Conservation (phyloP, 768 basidiomycete genomes). For the Scleroderma citrinum region DNA sequence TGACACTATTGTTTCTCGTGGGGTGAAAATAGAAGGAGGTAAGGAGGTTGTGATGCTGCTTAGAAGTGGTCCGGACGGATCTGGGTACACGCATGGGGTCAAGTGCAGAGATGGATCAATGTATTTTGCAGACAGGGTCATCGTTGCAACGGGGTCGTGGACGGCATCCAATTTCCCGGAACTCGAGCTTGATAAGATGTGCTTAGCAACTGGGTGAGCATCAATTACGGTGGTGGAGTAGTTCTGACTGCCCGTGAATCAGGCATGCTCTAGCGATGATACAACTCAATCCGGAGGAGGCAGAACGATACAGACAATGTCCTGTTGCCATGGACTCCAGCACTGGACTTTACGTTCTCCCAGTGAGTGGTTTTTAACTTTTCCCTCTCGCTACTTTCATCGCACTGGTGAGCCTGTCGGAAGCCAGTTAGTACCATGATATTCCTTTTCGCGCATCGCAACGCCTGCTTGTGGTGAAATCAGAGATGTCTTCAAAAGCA, state of each 20-base stretch:
- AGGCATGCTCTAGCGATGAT: slow-evolving; percentile 80
- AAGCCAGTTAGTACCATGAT: too few relatives aligned
- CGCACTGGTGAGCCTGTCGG: not conserved
- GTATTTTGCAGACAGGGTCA: slow-evolving; percentile 52
- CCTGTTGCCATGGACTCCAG: slow-evolving; percentile 72
- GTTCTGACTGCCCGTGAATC: not conserved
- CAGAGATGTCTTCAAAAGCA: not conserved
- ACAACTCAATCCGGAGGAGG: slow-evolving; percentile 69
- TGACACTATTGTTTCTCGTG: slow-evolving; percentile 47
- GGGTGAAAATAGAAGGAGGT: slow-evolving; percentile 54
- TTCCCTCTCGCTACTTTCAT: not conserved
- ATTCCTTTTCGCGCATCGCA: too few relatives aligned
- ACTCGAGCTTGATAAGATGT: slow-evolving; percentile 41
- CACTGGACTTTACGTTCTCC: slow-evolving; percentile 79
- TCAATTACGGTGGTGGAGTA: too few relatives aligned
- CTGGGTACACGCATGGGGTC: slow-evolving; percentile 51
- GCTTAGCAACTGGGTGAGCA: slow-evolving; percentile 76
- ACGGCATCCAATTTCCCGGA: slow-evolving; percentile 73
- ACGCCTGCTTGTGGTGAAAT: too few relatives aligned
- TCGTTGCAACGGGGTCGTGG: slow-evolving; percentile 81
- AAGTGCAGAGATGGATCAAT: slow-evolving; percentile 50
- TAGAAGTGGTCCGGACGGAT: slow-evolving; percentile 18
- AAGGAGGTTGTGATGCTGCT: slow-evolving; percentile 51
- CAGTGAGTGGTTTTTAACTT: slow-evolving; percentile 42
- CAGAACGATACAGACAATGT: slow-evolving; percentile 47